Percentiles rank a stretch among this genome's conserved stretches.
phyloP scores from a whole-genome alignment of 2,329 filamentous ascomycete genomes.

The Cryphonectria parasitica region DNA sequence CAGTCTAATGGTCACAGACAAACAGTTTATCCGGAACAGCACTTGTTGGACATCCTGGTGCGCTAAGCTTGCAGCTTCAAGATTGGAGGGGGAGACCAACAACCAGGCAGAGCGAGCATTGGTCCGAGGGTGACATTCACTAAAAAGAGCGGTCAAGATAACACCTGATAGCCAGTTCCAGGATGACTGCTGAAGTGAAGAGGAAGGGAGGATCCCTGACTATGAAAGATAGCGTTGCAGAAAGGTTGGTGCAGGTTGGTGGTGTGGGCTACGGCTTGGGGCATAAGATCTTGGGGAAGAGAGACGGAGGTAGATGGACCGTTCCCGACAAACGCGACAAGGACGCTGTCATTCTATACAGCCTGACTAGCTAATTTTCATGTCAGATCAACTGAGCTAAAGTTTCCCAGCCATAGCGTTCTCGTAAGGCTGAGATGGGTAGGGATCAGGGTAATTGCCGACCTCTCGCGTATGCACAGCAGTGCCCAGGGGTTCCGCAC shows the following conservation, averaged over 20 bases:
- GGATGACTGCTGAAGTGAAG: neutral
- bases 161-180: neutral
- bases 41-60: neutral
- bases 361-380: neutral
- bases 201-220: slow-evolving; percentile 1
- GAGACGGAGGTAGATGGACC: neutral
- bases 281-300: neutral
- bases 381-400: neutral
- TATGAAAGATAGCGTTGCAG: neutral
- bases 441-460: slow-evolving; percentile 1
- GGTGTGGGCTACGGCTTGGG: neutral
- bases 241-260: neutral
- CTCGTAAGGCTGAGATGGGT: slow-evolving; percentile 8
- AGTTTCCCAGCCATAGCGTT: neutral
- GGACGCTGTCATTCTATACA: neutral
- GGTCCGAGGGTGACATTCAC: neutral
- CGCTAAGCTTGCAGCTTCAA: neutral
- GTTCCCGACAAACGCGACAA: neutral
- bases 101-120: neutral
- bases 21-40: neutral
- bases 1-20: neutral
- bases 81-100: neutral
- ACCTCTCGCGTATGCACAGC: neutral
- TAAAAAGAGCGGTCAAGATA: slow-evolving; percentile 9
- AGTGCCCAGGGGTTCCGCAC: neutral